Evolutionary conservation across 1,284 basidiomycete species (phyloP).

Genomic region (Puccinia triticina): DNA sequence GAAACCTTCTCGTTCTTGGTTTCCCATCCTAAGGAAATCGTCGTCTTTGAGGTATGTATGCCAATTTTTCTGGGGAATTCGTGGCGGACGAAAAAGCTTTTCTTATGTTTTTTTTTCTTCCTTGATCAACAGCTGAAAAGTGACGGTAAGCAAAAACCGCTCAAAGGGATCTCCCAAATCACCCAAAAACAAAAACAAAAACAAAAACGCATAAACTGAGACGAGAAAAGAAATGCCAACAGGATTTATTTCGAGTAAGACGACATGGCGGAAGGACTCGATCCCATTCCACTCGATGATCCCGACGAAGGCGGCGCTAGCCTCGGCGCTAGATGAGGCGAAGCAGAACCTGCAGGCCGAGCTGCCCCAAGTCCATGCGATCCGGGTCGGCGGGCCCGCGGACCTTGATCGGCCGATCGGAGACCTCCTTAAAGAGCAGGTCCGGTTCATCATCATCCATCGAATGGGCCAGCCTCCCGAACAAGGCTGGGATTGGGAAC

Average conservation of each 20-base stretch:
- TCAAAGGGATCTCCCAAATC: not conserved
- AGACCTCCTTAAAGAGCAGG: not conserved
- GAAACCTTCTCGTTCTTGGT: conserved; percentile 42
- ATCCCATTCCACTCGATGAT: conserved; percentile 45
- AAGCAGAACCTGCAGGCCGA: not conserved
- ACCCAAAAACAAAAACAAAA: not conserved
- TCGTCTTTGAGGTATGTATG: conserved; percentile 32
- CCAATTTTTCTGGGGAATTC: not conserved
- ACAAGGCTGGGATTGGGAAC: conserved; percentile 37
- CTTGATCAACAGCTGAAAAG: conserved; percentile 35
- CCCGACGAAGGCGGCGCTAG: conserved; percentile 15
- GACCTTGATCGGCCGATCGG: conserved; percentile 40
- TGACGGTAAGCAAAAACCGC: conserved; percentile 35
- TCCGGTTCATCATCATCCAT: conserved; percentile 46
- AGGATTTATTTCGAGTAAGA: conserved; percentile 40
- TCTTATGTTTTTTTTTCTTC: not conserved
- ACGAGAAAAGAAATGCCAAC: not conserved
- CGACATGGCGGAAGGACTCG: conserved; percentile 39
- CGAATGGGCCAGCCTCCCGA: conserved; percentile 41
- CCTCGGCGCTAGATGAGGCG: conserved; percentile 29
- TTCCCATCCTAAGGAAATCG: conserved; percentile 38
- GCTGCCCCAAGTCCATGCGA: not conserved
- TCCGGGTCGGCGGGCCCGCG: conserved; percentile 7
- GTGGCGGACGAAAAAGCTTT: not conserved
- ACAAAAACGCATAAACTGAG: not conserved